Base-by-base conservation (phyloP, 2,329 filamentous ascomycete genomes). In the Aspergillus sp. region DNA sequence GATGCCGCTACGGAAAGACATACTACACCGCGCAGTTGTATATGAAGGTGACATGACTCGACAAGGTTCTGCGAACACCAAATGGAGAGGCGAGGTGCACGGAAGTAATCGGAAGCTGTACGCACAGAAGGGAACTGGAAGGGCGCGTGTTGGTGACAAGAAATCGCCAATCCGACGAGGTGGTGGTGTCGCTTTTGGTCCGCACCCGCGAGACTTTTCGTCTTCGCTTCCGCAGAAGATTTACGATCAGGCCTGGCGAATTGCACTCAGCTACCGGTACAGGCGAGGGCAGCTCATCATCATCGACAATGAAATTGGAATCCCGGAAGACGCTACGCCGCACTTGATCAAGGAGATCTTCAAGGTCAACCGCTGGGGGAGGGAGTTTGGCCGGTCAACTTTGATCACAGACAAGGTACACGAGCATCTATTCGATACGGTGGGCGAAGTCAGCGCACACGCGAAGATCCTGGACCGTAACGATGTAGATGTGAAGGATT, bases 401-500 rank as follows among this genome's bases (percentile, higher is more conserved):
- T 85, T 96, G 60, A 85, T 96, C 61, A 91, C 90, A 1, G 80
- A 79, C 32, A 78, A 81, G 56, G 75, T 77, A 65, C 80, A 88
- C 60, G 79, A 83, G 42, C 82, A 85, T 55, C 78, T 97, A 48
- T 88, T 86, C 64, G 81, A 81, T 38, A 87, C 88, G 34, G 80
- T 96, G 70, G 81, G 83, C 51, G 78, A 84, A 58, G 76, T 88
- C 60, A 84, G 83, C 8, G 78, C 84, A 68, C 83, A 92, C 60
- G 91, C 89, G 18, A 84, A 86, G 55, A 88, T 88, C 8, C 78
- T 92, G 65, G 83, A 85, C 56, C 80, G 88, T 58, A 79, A 83
- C n/a, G 89, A 96, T 61, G 91, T 99, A 36, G 95, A 98, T 76
- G 91, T 99, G 61, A 99, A 98, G 83, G 90, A 98, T 73, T 76